A percentile compares a stretch with the other conserved stretches of the same genome.
These are phyloP conservation scores for Elasticomyces elasticus DNA, from an alignment of 495 filamentous ascomycete genomes.

Conservation along the genomic window DNA sequence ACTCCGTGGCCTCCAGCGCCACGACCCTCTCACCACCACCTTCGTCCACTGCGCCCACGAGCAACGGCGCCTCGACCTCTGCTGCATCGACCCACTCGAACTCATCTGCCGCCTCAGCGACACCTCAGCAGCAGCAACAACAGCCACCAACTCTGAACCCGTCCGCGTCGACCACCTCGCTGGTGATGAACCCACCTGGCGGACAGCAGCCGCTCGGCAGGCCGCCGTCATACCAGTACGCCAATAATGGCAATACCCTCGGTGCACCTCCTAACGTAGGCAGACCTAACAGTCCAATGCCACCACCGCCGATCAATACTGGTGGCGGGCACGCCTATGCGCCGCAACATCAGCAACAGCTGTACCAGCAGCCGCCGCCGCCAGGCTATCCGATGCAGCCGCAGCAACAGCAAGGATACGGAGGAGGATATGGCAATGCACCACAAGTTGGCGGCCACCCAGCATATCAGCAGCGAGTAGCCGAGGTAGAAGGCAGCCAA, in stretches of 20 bases:
- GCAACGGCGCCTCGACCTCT: constrained; percentile 8
- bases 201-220: constrained; percentile 25
- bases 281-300: constrained; percentile 29
- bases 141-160: constrained; percentile 6
- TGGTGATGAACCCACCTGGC: constrained; percentile 27
- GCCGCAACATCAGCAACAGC: constrained; percentile 21
- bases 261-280: constrained; percentile 24
- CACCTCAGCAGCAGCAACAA: constrained; percentile 8
- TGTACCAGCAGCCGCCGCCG: constrained; percentile 26
- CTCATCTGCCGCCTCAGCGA: constrained; percentile 21
- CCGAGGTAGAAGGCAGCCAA: constrained; percentile 79
- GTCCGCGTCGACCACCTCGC: constrained; percentile 21
- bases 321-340: constrained; percentile 22
- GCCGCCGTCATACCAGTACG: constrained; percentile 36
- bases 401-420: constrained; percentile 17
- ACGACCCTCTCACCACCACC: constrained; percentile 25
- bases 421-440: constrained; percentile 15
- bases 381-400: constrained; percentile 28
- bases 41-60: constrained; percentile 20
- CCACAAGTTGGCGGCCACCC: constrained; percentile 1
- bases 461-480: constrained; percentile 31
- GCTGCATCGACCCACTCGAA: constrained; percentile 12
- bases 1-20: constrained; percentile 21
- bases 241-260: constrained; percentile 25
- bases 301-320: constrained; percentile 29